Conservation (phyloP, 495 filamentous ascomycete genomes). For the Lasiosphaeria miniovina region DNA sequence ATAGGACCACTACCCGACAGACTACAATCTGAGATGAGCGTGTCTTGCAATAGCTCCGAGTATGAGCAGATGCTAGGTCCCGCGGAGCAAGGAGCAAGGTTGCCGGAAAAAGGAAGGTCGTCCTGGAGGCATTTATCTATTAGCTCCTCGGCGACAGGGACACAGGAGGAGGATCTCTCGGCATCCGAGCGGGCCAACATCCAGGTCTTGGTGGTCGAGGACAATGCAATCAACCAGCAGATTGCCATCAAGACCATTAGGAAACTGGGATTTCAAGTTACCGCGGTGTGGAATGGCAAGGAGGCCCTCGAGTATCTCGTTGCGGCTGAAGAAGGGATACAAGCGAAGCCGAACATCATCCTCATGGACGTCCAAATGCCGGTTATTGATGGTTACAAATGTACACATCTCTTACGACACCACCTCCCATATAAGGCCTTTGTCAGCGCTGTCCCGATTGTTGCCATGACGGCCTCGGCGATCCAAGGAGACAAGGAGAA, state of each 20-base stretch:
- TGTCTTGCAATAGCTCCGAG: conserved; percentile 56
- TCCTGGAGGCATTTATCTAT: conserved; percentile 30
- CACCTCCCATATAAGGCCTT: conserved; percentile 54
- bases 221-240: conserved; percentile 77
- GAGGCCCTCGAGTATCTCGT: conserved; percentile 69
- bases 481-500: conserved; percentile 81
- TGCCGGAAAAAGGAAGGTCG: conserved; percentile 30
- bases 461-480: conserved; percentile 79
- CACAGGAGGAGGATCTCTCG: conserved; percentile 38
- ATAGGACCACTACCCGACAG: conserved; percentile 56
- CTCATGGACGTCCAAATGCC: conserved; percentile 90
- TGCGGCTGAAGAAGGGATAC: conserved; percentile 31
- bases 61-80: conserved; percentile 39
- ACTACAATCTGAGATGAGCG: conserved; percentile 59
- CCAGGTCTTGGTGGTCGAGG: conserved; percentile 72
- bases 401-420: conserved; percentile 67
- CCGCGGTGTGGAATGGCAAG: conserved; percentile 70
- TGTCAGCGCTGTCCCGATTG: conserved; percentile 60
- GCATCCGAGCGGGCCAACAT: conserved; percentile 50
- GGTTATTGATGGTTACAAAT: conserved; percentile 73
- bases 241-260: conserved; percentile 71
- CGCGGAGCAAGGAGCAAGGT: conserved; percentile 20
- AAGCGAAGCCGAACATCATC: conserved; percentile 67
- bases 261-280: conserved; percentile 71
- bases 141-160: conserved; percentile 24